Evolutionary conservation across 306 rosid genomes (phyloP), one percentile per base, ranked within the genome.

Genomic region (Ormosia semicastrata): DNA sequence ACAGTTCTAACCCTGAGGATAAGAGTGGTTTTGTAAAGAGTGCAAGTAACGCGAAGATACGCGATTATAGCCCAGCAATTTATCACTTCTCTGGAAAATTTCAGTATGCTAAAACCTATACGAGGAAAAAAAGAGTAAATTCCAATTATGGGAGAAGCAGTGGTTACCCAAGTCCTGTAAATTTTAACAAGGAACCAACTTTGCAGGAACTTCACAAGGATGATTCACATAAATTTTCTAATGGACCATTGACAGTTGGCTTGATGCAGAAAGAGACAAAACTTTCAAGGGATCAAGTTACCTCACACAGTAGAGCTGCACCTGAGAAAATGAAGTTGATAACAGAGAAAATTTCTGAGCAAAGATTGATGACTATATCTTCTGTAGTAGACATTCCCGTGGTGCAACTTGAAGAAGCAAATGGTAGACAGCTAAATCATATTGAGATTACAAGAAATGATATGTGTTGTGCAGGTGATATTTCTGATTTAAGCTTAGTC

Each of bases 401-500:
- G 37, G 82, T 41, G n/a, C 76, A 65, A 37, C 80, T 17, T 46
- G 85, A 77, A 67, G 86, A 65, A 39, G 79, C 74, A 81, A 73
- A 58, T 84, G 52, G 67, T 75, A 47, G 46, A 77, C 59, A 30
- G 82, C 40, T 68, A 57, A 83, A 69, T 59, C 66, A 32, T 66
- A 53, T 14, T 17, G 83, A 71, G 36, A 63, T 62, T 47, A 54
- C 82, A 75, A 60, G 80, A 60, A 73, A 5, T 68, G 64, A 76
- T 76, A 15, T 46, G 34, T 13, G 44, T 65, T 47, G 62, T 62
- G 73, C 79, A 66, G 86, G 68, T 66, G 83, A 82, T 62, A 75
- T 75, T 59, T 69, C 85, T 80, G 85, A 46, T 82, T 79, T 66
- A 52, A 83, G 75, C 70, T 73, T 71, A 71, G 62, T 46, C 33